These are phyloP conservation scores for Neurospora sp. DNA, from an alignment of 495 filamentous ascomycete species.

Conservation along the genomic window DNA sequence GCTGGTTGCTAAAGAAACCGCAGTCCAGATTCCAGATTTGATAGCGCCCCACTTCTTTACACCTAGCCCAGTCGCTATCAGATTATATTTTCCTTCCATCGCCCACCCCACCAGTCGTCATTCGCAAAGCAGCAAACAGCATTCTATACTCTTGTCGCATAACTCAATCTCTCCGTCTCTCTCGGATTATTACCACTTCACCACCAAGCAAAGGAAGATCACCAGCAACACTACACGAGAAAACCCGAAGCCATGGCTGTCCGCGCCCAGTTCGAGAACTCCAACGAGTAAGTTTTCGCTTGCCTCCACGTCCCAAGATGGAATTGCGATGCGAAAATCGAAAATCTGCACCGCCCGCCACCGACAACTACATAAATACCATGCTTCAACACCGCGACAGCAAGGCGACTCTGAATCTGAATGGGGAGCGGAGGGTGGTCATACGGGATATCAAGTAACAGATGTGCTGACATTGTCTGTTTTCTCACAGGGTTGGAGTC, in stretches of 20 bases:
- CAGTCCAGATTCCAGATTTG: neutral
- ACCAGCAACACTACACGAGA: conserved; percentile 1
- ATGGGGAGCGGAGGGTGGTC: neutral
- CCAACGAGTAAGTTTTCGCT: conserved; percentile 70
- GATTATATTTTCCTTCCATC: conserved; percentile 1
- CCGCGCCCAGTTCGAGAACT: conserved; percentile 91
- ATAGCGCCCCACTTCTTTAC: neutral
- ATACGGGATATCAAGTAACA: neutral
- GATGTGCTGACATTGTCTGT: neutral
- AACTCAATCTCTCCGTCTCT: conserved; percentile 6
- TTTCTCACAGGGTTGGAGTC: conserved; percentile 69
- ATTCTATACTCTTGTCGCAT: neutral
- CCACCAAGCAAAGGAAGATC: conserved; percentile 5
- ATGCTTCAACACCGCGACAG: neutral
- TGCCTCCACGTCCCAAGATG: conserved; percentile 9
- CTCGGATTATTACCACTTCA: neutral
- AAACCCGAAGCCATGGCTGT: conserved; percentile 53
- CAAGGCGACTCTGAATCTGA: neutral
- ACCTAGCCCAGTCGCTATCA: neutral
- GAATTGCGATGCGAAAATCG: neutral
- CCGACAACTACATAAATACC: neutral
- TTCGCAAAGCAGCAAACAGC: conserved; percentile 8
- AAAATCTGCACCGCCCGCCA: neutral
- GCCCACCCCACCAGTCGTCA: conserved; percentile 4
- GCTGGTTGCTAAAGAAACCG: neutral